Conservation (phyloP, 1,284 basidiomycete species). For the Papiliotrema fonsecae region DNA sequence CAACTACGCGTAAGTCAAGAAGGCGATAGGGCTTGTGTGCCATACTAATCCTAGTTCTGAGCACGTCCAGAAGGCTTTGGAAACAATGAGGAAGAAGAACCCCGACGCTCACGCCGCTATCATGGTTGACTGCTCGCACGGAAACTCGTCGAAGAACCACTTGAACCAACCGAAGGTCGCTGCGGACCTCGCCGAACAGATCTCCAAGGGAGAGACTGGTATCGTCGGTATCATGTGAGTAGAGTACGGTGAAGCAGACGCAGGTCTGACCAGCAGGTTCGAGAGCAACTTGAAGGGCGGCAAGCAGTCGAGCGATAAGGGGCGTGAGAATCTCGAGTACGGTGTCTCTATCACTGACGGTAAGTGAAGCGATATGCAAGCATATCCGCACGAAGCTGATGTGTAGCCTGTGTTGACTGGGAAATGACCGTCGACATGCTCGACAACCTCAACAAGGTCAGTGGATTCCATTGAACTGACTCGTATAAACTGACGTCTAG, state of each 20-base stretch:
- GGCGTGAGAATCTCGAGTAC: slow-evolving; percentile 63
- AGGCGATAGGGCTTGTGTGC: too few relatives aligned
- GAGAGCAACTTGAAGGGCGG: slow-evolving; percentile 89
- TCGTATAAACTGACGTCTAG: slow-evolving; percentile 7
- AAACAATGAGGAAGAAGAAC: slow-evolving; percentile 63
- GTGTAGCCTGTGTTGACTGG: slow-evolving; percentile 78
- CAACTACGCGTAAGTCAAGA: slow-evolving; percentile 63
- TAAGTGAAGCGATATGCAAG: slow-evolving; percentile 7
- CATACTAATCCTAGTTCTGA: slow-evolving; percentile 49
- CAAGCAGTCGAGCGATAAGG: slow-evolving; percentile 61
- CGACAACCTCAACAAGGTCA: slow-evolving; percentile 61
- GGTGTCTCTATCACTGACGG: slow-evolving; percentile 86
- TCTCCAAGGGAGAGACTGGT: slow-evolving; percentile 66
- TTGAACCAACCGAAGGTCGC: slow-evolving; percentile 82
- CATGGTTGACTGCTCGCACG: slow-evolving; percentile 54
- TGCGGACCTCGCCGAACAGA: slow-evolving; percentile 69
- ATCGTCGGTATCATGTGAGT: slow-evolving; percentile 87
- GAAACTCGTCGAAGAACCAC: slow-evolving; percentile 90
- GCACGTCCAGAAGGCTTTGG: slow-evolving; percentile 66
- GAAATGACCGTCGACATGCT: slow-evolving; percentile 66
- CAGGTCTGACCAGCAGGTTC: slow-evolving; percentile 45
- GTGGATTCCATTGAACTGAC: neutral
- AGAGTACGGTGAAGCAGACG: neutral
- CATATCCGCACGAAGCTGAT: slow-evolving; percentile 1
- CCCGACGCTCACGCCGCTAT: slow-evolving; percentile 45